Conservation (phyloP, 169 alveolate genomes). For the Eimeria brunetti region DNA sequence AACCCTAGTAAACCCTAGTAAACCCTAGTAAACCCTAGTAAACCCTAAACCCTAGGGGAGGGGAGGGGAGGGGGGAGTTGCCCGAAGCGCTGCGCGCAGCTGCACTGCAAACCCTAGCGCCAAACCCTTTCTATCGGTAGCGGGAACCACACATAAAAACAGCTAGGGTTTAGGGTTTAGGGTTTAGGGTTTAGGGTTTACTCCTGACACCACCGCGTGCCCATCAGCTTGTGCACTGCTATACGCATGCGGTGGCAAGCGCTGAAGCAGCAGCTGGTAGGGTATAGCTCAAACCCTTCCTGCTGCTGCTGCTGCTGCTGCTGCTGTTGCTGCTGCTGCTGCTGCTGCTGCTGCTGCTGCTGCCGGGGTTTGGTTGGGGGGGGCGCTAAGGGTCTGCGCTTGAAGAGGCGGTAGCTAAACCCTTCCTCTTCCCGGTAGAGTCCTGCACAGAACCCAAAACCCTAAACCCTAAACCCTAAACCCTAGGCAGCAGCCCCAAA, state of each 20-base stretch:
- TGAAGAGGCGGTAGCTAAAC: slow-evolving; percentile 86
- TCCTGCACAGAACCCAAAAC: slow-evolving; percentile 83
- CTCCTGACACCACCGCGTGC: slow-evolving; percentile 88
- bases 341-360: slow-evolving; percentile 11
- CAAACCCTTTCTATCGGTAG: not conserved
- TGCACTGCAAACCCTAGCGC: too few species aligned
- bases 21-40: not conserved
- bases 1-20: slow-evolving; percentile 26
- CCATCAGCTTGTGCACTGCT: slow-evolving; percentile 92
- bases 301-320: slow-evolving; percentile 86
- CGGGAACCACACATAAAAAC: not conserved
- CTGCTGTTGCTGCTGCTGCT: slow-evolving; percentile 39
- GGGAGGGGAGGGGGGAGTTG: too few species aligned
- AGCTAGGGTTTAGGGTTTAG: not conserved
- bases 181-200: slow-evolving; percentile 59
- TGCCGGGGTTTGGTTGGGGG: not conserved
- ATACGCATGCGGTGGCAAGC: slow-evolving; percentile 91
- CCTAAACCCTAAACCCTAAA: slow-evolving; percentile 15
- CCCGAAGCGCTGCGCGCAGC: too few species aligned
- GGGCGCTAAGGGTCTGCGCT: slow-evolving; percentile 82
- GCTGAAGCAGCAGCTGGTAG: slow-evolving; percentile 88
- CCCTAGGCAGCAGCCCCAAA: too few species aligned
- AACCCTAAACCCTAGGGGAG: not conserved
- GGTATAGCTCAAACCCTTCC: slow-evolving; percentile 82
- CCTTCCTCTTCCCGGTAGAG: slow-evolving; percentile 88